Evolutionary conservation across 108 stramenopile species (phyloP).

Genomic region (Aurantiochytrium sp.): DNA sequence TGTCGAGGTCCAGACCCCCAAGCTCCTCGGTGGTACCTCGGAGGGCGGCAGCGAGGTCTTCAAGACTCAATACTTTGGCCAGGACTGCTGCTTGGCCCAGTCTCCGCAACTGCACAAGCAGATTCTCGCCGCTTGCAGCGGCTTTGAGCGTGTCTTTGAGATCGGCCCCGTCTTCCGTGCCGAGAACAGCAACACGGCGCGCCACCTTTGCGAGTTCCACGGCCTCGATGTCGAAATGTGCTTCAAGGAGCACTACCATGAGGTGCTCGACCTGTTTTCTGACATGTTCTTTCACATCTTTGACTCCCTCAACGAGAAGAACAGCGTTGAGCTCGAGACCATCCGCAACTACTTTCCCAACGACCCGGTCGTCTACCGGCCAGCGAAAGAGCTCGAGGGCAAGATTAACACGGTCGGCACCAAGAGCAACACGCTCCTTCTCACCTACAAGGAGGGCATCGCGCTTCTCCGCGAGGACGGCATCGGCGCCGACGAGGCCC

Average conservation of each 20-base stretch:
- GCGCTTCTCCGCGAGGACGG: slow-evolving; percentile 49
- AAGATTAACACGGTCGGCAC: background rate
- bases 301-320: slow-evolving; percentile 77
- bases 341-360: slow-evolving; percentile 90
- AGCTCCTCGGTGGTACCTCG: slow-evolving; percentile 88
- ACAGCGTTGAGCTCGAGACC: slow-evolving; percentile 73
- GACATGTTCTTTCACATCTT: slow-evolving; percentile 96
- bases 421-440: slow-evolving; percentile 47
- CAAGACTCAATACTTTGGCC: slow-evolving; percentile 88
- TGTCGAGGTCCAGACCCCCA: slow-evolving; percentile 94
- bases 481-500: slow-evolving; percentile 21
- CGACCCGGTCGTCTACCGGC: slow-evolving; percentile 79
- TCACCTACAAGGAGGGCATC: slow-evolving; percentile 32
- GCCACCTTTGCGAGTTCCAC: slow-evolving; percentile 98
- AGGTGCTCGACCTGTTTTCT: slow-evolving; percentile 87
- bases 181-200: slow-evolving; percentile 90
- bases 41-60: slow-evolving; percentile 96
- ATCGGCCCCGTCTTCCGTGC: slow-evolving; percentile 99
- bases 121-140: slow-evolving; percentile 91
- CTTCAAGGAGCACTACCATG: slow-evolving; percentile 97
- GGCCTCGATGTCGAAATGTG: slow-evolving; percentile 98
- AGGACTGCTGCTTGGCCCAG: slow-evolving; percentile 91
- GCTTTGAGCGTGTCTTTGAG: slow-evolving; percentile 94
- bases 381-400: background rate
- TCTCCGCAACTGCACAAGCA: slow-evolving; percentile 98